Conservation (phyloP, 2,329 filamentous ascomycete genomes). For the Cucurbitaria berberidis region DNA sequence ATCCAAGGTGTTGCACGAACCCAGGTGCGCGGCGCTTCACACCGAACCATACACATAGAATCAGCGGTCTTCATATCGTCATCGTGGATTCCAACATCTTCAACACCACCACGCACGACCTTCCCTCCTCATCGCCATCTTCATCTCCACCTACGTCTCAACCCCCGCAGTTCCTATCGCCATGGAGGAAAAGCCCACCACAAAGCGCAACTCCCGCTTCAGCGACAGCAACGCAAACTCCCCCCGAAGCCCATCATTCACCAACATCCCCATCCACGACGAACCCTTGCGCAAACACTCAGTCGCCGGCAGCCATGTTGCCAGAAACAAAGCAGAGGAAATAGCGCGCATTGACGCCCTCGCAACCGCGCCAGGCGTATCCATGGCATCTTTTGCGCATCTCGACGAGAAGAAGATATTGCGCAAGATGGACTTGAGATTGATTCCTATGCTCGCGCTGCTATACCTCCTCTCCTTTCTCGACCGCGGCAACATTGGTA, state of each 20-base stretch:
- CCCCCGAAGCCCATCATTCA: background rate
- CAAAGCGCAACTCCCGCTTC: background rate
- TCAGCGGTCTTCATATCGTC: background rate
- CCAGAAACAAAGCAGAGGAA: conserved; percentile 1
- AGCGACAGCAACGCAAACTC: background rate
- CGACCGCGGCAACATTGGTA: conserved; percentile 49
- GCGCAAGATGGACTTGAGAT: conserved; percentile 49
- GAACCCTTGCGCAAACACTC: conserved; percentile 1
- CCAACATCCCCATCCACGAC: background rate
- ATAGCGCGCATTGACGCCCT: conserved; percentile 14
- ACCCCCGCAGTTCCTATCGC: background rate
- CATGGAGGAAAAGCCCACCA: conserved; percentile 14
- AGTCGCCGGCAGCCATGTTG: conserved; percentile 14
- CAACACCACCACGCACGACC: conserved; percentile 6
- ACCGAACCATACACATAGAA: background rate
- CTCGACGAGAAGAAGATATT: conserved; percentile 50
- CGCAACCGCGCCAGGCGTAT: conserved; percentile 27
- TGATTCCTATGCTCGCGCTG: conserved; percentile 49
- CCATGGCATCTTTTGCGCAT: conserved; percentile 41
- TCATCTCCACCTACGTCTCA: background rate
- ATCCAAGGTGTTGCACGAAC: background rate
- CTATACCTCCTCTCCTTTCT: conserved; percentile 49
- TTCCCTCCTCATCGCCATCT: background rate
- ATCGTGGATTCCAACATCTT: conserved; percentile 14
- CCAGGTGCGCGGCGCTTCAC: background rate